A percentile compares a stretch with the other conserved stretches of the same genome.
phyloP scores from a whole-genome alignment of 441 rosid genomes.

The Populus hybrid region DNA sequence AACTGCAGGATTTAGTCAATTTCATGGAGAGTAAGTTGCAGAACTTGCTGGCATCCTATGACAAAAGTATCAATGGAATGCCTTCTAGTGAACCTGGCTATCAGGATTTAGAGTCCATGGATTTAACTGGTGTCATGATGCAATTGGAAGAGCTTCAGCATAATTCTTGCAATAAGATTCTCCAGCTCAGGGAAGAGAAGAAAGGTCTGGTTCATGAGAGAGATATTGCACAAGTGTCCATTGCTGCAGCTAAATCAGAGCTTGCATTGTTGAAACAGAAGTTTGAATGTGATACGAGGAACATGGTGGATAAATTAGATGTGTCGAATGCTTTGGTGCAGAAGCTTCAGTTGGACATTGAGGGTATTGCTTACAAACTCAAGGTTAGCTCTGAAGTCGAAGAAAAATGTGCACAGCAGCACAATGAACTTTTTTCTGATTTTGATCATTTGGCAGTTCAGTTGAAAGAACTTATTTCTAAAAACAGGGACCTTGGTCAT shows the following conservation, averaged over 20 bases:
- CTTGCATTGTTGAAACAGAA: slow-evolving; percentile 51
- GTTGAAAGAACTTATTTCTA: slow-evolving; percentile 53
- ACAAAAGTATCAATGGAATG: slow-evolving; percentile 34
- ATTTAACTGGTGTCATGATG: slow-evolving; percentile 34
- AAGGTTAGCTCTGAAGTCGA: slow-evolving; percentile 54
- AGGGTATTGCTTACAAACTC: slow-evolving; percentile 53
- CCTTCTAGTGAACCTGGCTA: slow-evolving; percentile 30
- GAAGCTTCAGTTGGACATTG: slow-evolving; percentile 69
- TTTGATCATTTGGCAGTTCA: slow-evolving; percentile 56
- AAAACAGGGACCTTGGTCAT: slow-evolving; percentile 50
- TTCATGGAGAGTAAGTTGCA: slow-evolving; percentile 43
- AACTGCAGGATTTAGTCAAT: slow-evolving; percentile 41
- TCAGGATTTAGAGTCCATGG: slow-evolving; percentile 44
- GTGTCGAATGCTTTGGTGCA: slow-evolving; percentile 43
- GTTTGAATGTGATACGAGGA: slow-evolving; percentile 43
- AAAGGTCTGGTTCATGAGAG: slow-evolving; percentile 50
- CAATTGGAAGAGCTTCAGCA: slow-evolving; percentile 59
- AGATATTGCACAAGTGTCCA: slow-evolving; percentile 39
- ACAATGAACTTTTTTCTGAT: slow-evolving; percentile 52
- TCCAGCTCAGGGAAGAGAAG: slow-evolving; percentile 52
- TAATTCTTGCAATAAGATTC: slow-evolving; percentile 46
- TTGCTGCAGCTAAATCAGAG: slow-evolving; percentile 49
- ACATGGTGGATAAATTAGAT: slow-evolving; percentile 46
- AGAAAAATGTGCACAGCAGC: slow-evolving; percentile 44
- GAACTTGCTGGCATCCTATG: slow-evolving; percentile 40